A percentile compares a stretch with the other conserved stretches of the same genome.
Evolutionary conservation across 2,329 filamentous ascomycete species (phyloP).

Genomic region (Neopestalotiopsis clavispora): DNA sequence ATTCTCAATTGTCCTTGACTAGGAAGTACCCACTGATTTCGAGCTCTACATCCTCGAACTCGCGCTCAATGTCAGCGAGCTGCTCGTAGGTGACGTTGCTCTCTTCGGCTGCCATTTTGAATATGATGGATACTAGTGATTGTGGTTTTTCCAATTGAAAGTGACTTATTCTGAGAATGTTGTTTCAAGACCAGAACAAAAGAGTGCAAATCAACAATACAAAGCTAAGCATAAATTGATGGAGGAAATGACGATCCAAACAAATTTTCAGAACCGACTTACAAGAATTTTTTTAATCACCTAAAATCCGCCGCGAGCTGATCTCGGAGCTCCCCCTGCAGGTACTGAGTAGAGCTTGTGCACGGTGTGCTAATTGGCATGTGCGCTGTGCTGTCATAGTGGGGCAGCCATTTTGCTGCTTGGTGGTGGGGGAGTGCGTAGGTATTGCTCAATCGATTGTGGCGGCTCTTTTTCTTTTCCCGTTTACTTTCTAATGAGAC

Average conservation of each 20-base stretch:
- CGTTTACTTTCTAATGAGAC: background rate
- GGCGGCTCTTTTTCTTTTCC: background rate
- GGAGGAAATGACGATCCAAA: background rate
- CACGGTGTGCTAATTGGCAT: background rate
- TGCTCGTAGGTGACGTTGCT: slow-evolving; percentile 69
- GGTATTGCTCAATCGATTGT: background rate
- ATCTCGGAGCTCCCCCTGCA: background rate
- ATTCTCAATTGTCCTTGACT: background rate
- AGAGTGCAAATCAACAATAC: background rate
- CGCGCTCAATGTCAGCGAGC: slow-evolving; percentile 78
- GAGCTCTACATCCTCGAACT: slow-evolving; percentile 83
- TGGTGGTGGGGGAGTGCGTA: background rate
- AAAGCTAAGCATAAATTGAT: background rate
- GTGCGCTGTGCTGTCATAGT: background rate
- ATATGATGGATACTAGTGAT: background rate
- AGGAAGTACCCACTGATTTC: slow-evolving; percentile 73
- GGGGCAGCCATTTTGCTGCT: background rate
- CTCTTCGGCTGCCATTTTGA: slow-evolving; percentile 12
- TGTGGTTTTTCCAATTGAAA: background rate
- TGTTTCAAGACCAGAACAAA: background rate
- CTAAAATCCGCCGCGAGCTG: background rate
- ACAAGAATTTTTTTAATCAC: background rate
- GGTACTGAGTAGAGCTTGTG: background rate
- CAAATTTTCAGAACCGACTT: background rate
- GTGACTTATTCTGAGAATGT: background rate